phyloP scores from a whole-genome alignment of 108 stramenopile species.

The Pelagomonas calceolata region DNA sequence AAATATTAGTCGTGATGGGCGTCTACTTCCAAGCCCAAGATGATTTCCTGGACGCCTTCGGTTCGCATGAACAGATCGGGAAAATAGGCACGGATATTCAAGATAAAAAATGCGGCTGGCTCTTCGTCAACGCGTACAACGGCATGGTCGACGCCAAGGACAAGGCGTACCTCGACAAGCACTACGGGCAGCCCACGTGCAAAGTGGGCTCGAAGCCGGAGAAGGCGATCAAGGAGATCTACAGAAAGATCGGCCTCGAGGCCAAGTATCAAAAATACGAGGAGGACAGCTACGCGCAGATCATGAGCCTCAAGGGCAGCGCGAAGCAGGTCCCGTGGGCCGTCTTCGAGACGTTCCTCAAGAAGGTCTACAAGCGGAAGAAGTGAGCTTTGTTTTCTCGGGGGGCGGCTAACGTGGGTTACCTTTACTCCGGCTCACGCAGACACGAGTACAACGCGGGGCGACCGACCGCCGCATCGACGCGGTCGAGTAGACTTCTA shows the following conservation, averaged over 20 bases:
- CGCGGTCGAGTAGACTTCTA: too few relatives aligned
- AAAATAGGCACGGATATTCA: slow-evolving; percentile 99
- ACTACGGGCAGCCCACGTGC: slow-evolving; percentile 84
- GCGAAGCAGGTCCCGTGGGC: slow-evolving; percentile 44
- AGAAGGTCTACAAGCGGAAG: slow-evolving; percentile 88
- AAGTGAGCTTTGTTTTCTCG: too few relatives aligned
- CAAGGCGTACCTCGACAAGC: slow-evolving; percentile 45
- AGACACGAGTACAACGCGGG: too few relatives aligned
- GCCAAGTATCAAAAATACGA: slow-evolving; percentile 64
- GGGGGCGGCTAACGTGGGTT: neutral
- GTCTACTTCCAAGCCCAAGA: slow-evolving; percentile 99
- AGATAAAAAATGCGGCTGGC: slow-evolving; percentile 99
- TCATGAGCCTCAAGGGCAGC: slow-evolving; percentile 40
- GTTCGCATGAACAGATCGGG: slow-evolving; percentile 78
- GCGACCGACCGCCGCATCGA: too few relatives aligned
- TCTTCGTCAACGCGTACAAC: slow-evolving; percentile 72
- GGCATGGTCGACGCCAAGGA: slow-evolving; percentile 39
- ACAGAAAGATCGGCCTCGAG: slow-evolving; percentile 66
- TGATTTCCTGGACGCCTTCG: slow-evolving; percentile 96
- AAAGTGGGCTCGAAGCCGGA: slow-evolving; percentile 49
- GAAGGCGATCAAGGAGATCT: slow-evolving; percentile 68
- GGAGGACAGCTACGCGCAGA: slow-evolving; percentile 54
- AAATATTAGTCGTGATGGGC: slow-evolving; percentile 73
- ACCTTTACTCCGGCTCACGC: too few relatives aligned
- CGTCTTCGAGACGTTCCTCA: slow-evolving; percentile 67